Evolutionary conservation across 768 basidiomycete genomes (phyloP).

Genomic region (Termitomyces sp.): DNA sequence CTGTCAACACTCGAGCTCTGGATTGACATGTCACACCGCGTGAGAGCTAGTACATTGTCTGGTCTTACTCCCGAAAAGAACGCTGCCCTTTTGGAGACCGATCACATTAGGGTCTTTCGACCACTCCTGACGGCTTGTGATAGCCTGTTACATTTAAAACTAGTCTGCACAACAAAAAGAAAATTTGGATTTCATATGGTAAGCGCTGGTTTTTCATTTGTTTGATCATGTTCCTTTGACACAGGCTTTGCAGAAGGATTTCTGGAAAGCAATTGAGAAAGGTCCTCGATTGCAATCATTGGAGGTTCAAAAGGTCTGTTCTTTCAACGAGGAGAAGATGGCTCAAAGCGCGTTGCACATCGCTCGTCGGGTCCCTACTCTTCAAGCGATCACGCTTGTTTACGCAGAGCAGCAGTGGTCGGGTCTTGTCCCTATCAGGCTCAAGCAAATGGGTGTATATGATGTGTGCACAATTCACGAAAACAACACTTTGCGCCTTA

Average conservation of each 20-base stretch:
- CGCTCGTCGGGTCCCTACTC: slow-evolving; percentile 13
- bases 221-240: neutral
- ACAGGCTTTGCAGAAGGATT: slow-evolving; percentile 11
- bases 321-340: slow-evolving; percentile 16
- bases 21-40: slow-evolving; percentile 18
- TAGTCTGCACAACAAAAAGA: slow-evolving; percentile 17
- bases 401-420: slow-evolving; percentile 16
- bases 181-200: slow-evolving; percentile 19
- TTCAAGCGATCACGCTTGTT: slow-evolving; percentile 13
- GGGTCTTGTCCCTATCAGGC: neutral
- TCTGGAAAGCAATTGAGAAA: slow-evolving; percentile 15
- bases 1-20: slow-evolving; percentile 15
- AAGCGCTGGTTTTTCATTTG: neutral
- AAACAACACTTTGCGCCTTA: slow-evolving; percentile 4
- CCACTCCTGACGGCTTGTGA: slow-evolving; percentile 14
- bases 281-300: slow-evolving; percentile 15
- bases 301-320: slow-evolving; percentile 16
- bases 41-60: neutral
- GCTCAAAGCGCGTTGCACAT: slow-evolving; percentile 11
- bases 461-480: slow-evolving; percentile 3
- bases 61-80: slow-evolving; percentile 10
- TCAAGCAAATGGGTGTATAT: slow-evolving; percentile 16
- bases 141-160: slow-evolving; percentile 16
- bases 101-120: slow-evolving; percentile 19
- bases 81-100: slow-evolving; percentile 11